Conservation (phyloP, 495 filamentous ascomycete species). For the Ascodesmis nigricans region DNA sequence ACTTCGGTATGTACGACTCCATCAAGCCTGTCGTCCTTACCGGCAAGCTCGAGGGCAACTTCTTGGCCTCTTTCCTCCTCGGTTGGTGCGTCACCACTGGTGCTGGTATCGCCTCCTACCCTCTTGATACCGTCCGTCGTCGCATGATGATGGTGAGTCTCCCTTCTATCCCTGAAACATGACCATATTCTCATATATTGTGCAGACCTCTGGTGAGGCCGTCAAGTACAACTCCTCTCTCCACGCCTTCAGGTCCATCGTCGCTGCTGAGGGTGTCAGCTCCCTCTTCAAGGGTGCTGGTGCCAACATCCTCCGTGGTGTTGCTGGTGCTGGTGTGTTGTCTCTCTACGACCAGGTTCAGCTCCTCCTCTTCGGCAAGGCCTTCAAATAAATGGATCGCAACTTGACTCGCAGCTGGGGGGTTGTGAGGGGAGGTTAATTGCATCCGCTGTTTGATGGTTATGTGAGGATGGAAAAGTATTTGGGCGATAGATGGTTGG, state of each 20-base stretch:
- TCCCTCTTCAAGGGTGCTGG: constrained; percentile 99
- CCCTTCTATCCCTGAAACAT: neutral
- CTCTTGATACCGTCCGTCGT: constrained; percentile 97
- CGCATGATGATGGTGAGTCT: constrained; percentile 96
- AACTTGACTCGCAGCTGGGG: neutral
- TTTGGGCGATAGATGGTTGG: constrained; percentile 2
- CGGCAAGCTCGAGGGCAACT: constrained; percentile 85
- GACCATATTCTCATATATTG: neutral
- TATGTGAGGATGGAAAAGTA: constrained; percentile 7
- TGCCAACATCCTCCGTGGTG: constrained; percentile 99
- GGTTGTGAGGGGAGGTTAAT: neutral
- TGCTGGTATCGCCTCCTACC: constrained; percentile 99
- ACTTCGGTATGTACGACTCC: constrained; percentile 99
- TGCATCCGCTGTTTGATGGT: too few species aligned
- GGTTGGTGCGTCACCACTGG: constrained; percentile 98
- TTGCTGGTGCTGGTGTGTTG: constrained; percentile 98
- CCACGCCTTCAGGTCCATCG: constrained; percentile 85
- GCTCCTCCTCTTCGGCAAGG: constrained; percentile 97
- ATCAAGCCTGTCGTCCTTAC: constrained; percentile 95
- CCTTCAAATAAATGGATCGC: constrained; percentile 63
- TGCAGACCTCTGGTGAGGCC: constrained; percentile 47
- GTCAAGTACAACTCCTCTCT: constrained; percentile 96
- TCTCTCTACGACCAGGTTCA: constrained; percentile 99
- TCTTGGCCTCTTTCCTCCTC: constrained; percentile 95
- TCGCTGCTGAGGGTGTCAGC: constrained; percentile 85